Conservation (phyloP, 441 rosid genomes). For the Viola pubescens region DNA sequence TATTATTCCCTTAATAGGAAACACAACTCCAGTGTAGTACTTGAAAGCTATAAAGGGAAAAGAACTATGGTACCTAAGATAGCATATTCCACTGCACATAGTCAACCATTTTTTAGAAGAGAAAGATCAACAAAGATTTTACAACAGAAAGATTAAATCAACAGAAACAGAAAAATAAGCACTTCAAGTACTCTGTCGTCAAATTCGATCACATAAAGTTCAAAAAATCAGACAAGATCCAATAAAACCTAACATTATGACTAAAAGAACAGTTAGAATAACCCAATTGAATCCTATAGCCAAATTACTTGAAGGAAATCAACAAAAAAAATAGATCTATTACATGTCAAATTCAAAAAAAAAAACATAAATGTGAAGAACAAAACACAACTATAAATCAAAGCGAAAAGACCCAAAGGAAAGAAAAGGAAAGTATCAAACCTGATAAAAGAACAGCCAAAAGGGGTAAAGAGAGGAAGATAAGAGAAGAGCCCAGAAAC, state of each 20-base stretch:
- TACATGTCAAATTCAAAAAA: background rate
- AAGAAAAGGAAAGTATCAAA: background rate
- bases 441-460: constrained; percentile 8
- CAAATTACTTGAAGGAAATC: background rate
- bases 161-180: background rate
- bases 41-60: background rate
- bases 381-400: background rate
- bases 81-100: background rate
- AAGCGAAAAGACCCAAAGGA: background rate
- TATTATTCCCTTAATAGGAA: background rate
- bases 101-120: background rate
- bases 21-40: background rate
- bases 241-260: background rate
- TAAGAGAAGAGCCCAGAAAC: constrained; percentile 17
- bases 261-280: no score
- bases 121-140: background rate
- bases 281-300: no score
- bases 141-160: constrained; percentile 1
- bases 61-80: background rate
- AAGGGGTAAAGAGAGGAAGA: constrained; percentile 4
- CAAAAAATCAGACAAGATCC: background rate
- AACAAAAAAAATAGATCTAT: background rate
- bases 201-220: background rate
- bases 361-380: background rate
- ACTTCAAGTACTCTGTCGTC: background rate